A percentile compares a stretch with the other conserved stretches of the same genome.
Conservation (phyloP, 192 early-diverging fungal genomes). For the Ambispora gerdemannii region DNA sequence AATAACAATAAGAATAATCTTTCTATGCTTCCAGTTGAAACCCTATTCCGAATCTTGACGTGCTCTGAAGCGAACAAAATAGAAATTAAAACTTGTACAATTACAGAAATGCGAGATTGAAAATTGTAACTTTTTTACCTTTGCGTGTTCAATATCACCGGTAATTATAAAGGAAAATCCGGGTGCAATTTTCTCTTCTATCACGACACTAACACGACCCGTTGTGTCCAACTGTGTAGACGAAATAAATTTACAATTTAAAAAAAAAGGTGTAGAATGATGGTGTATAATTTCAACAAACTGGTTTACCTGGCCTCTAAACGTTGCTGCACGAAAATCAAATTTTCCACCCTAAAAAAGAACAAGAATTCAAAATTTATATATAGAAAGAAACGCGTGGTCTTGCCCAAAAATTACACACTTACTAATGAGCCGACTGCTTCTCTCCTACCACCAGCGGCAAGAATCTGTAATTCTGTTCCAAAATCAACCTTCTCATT, state of each 20-base stretch:
- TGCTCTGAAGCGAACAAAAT: not conserved
- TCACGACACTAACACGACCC: slow-evolving; percentile 80
- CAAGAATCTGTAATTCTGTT: slow-evolving; percentile 83
- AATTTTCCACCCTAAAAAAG: slow-evolving; percentile 83
- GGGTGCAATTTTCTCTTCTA: slow-evolving; percentile 95
- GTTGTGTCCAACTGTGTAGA: slow-evolving; percentile 65
- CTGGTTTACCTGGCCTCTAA: slow-evolving; percentile 70
- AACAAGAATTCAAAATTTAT: too few relatives aligned
- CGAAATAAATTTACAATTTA: not conserved
- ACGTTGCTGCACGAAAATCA: slow-evolving; percentile 87
- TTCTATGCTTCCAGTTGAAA: slow-evolving; percentile 29
- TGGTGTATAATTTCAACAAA: not conserved
- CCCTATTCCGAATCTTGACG: slow-evolving; percentile 22
- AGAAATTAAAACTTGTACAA: not conserved
- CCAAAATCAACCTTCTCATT: slow-evolving; percentile 93
- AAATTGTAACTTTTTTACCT: slow-evolving; percentile 51
- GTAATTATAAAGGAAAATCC: slow-evolving; percentile 86
- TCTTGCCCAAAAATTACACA: not conserved
- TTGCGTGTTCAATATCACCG: slow-evolving; percentile 96
- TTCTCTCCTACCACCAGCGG: slow-evolving; percentile 70
- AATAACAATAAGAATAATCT: too few relatives aligned
- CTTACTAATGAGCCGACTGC: slow-evolving; percentile 78
- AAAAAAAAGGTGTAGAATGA: not conserved
- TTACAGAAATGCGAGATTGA: not conserved
- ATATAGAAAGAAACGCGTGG: too few relatives aligned